Evolutionary conservation across 2,329 filamentous ascomycete genomes (phyloP).

Genomic region (Claviceps fusiformis): DNA sequence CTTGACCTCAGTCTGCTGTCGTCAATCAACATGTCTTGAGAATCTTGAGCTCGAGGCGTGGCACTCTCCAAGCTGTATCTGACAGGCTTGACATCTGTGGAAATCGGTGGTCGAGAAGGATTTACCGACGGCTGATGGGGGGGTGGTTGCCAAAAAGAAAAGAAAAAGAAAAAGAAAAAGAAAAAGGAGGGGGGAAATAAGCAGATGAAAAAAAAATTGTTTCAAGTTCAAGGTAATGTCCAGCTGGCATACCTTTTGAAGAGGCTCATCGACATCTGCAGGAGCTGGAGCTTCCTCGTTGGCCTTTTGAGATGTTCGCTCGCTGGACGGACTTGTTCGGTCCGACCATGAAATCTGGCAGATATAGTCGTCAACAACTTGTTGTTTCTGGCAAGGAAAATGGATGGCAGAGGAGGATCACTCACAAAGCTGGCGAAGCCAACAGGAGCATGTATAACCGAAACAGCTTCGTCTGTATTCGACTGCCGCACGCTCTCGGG

Average conservation of each 20-base stretch:
- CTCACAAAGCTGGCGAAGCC: constrained; percentile 71
- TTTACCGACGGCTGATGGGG: constrained; percentile 7
- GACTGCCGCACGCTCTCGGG: constrained; percentile 42
- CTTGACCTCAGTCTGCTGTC: constrained; percentile 46
- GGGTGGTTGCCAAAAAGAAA: background rate
- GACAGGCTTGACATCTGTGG: constrained; percentile 57
- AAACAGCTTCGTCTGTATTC: constrained; percentile 65
- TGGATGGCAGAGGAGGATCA: constrained; percentile 1
- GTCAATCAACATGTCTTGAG: constrained; percentile 55
- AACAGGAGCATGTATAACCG: constrained; percentile 81
- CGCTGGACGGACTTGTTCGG: constrained; percentile 21
- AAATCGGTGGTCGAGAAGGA: constrained; percentile 55
- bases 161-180: background rate
- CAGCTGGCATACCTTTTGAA: constrained; percentile 13
- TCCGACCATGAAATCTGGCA: constrained; percentile 24
- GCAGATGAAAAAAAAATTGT: background rate
- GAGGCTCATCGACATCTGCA: constrained; percentile 9
- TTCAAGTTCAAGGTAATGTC: background rate
- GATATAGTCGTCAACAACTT: background rate
- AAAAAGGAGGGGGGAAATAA: background rate
- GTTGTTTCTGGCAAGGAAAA: background rate
- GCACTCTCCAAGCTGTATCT: constrained; percentile 54
- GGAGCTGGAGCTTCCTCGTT: constrained; percentile 23
- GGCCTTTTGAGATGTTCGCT: constrained; percentile 23
- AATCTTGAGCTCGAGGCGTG: constrained; percentile 73